Evolutionary conservation across 2,329 filamentous ascomycete genomes (phyloP), one percentile per base, ranked within the genome.

Genomic region (Pyrenochaeta sp.): DNA sequence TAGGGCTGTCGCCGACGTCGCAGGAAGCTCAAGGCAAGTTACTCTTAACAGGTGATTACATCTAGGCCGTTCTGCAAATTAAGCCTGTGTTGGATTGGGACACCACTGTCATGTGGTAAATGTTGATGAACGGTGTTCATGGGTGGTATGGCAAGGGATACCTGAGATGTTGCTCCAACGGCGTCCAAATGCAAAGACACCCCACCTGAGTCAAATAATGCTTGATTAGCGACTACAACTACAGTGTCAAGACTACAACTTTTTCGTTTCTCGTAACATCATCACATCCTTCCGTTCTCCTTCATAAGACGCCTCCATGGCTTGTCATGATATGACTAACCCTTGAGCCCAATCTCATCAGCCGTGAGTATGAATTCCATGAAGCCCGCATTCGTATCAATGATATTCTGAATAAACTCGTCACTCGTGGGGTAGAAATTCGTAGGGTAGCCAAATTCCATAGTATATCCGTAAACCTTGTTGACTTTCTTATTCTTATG

Each of bases 371-470:
- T 69, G 57, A 75, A 79, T 48, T 80, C 77, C 78, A 79, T 79
- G 43, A 80, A 80, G 0, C 77, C 78, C 7, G 77, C 77, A 57
- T 76, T 79, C 0, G 78, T 80, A 51, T 79, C 78, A 32, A 79
- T 56, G 48, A 80, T 79, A 48, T 80, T 80, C 53, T 75, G 69
- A 19, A 77, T 73, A 50, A 75, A 80, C 69, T 79, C 77, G 39
- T 72, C 69, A 2, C 63, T 52, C 2, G 77, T 78, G 0, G 78
- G 78, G 55, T 80, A 80, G 54, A 80, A 79, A 57, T 78, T 78
- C 4, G 74, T 77, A 2, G 75, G 66, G 52, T 77, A 76, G 2
- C 76, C 77, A 65, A 79, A 80, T 63, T 80, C 78, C 67, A 80
- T 61, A 0, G 77, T 79, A 53, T 74, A 79, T 5, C 75, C 77